Percentiles rank a stretch among this genome's conserved stretches.
Evolutionary conservation across 176 grass and related monocot genomes (phyloP).

Genomic region (Oryza nivara): DNA sequence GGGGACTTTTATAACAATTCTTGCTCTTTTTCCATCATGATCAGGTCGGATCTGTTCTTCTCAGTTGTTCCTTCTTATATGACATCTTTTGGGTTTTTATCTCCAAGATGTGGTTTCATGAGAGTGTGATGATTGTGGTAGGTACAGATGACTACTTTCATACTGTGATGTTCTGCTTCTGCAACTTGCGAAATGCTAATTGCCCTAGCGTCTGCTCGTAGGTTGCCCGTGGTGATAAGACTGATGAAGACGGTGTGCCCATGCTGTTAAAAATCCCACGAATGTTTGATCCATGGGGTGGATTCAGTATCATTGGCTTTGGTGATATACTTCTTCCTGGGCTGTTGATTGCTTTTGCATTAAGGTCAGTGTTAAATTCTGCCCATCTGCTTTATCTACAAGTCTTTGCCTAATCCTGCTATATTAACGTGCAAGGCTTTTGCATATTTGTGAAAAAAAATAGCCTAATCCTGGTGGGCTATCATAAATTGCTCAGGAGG

Average conservation of each 20-base stretch:
- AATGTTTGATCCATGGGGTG: conserved; percentile 99
- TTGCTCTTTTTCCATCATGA: conserved; percentile 36
- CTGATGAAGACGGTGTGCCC: conserved; percentile 95
- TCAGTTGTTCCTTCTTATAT: conserved; percentile 92
- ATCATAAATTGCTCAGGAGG: conserved; percentile 4
- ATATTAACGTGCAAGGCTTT: too few relatives aligned
- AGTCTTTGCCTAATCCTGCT: not conserved
- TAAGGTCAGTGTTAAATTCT: conserved; percentile 57
- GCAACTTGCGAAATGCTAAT: conserved; percentile 8
- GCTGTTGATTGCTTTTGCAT: conserved; percentile 87
- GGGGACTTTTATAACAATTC: conserved; percentile 25
- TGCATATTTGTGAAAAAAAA: too few relatives aligned
- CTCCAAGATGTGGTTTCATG: conserved; percentile 94
- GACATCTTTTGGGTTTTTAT: conserved; percentile 99
- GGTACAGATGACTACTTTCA: conserved; percentile 31
- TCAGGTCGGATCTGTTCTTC: conserved; percentile 87
- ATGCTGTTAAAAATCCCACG: conserved; percentile 97
- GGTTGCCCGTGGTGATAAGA: conserved; percentile 97
- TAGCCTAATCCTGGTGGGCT: not conserved
- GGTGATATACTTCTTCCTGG: conserved; percentile 99
- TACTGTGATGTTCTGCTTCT: not conserved
- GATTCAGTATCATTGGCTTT: conserved; percentile 97
- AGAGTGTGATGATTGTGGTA: conserved; percentile 99
- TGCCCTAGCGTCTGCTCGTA: conserved; percentile 28
- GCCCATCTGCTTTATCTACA: not conserved